Base-by-base conservation (phyloP, 2,329 filamentous ascomycete genomes). In the Neofusicoccum cordaticola region DNA sequence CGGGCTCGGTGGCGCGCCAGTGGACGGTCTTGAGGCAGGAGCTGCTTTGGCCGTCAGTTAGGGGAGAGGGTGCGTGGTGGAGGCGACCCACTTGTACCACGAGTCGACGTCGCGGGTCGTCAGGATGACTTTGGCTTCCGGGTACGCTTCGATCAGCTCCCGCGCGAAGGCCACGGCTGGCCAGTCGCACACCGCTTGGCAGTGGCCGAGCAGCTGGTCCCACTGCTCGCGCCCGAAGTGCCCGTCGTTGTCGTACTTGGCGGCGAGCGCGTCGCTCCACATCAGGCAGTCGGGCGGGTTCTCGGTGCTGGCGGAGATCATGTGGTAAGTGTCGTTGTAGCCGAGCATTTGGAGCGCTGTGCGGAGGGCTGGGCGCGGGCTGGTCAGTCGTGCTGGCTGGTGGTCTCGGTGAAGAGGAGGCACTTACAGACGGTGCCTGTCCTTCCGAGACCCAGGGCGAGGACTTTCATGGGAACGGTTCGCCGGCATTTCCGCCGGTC, bases 401-500 rank as follows among this genome's bases (percentile, higher is more conserved):
- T 44, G 66, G 34, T 19, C 12, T 65, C 42, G 22, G 51, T 17
- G 13, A 45, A 2, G 8, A 12, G 5, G 19, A 39, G 35, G 35
- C 31, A 65, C 68, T 64, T 64, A 57, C 37, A 48, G 11, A 34
- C 71, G 17, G 74, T 76, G 13, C 75, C 75, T 5, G 75, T 75
- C 34, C 74, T 68, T 22, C 71, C 72, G 19, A 72, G 70, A 12
- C 75, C 75, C 31, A 79, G 65, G 37, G 77, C 69, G 3, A 79
- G 71, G 27, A 78, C 70, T 58, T 75, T 73, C 73, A 69, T 71
- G 42, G 51, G 51, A 7, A 56, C 51, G 15, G 27, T 34, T 6
- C 51, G 51, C 65, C 82, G 83, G 75, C 86, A 88, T 80, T 87
- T 79, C 69, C 86, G 82, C 53, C 86, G 82, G 76, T 91, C 86